These are phyloP conservation scores for Stellera chamaejasme DNA, from an alignment of 345 rosid genomes.

Conservation along the genomic window DNA sequence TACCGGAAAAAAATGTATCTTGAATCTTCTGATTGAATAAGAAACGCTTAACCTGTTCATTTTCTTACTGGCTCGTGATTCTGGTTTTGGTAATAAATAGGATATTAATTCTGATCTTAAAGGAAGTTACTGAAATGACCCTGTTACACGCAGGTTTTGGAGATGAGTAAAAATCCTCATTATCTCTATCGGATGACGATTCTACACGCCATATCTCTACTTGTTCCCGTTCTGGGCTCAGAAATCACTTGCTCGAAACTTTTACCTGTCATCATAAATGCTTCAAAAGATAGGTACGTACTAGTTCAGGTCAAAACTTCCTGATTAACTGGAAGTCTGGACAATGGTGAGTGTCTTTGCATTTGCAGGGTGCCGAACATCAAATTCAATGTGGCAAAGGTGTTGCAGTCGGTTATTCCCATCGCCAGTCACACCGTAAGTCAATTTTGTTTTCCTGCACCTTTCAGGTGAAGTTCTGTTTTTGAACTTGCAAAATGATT, in stretches of 20 bases:
- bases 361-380: constrained; percentile 85
- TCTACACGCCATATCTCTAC: constrained; percentile 63
- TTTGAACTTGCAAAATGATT: background rate
- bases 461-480: constrained; percentile 9
- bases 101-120: too few relatives aligned
- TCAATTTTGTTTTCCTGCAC: constrained; percentile 4
- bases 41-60: too few relatives aligned
- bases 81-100: too few relatives aligned
- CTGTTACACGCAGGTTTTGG: constrained; percentile 46
- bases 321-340: constrained; percentile 9
- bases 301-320: background rate
- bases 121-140: too few relatives aligned
- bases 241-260: constrained; percentile 83
- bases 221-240: constrained; percentile 85
- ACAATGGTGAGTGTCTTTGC: constrained; percentile 7
- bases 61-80: too few relatives aligned
- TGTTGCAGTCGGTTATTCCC: constrained; percentile 82
- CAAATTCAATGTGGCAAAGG: constrained; percentile 93
- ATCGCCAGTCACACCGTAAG: constrained; percentile 79
- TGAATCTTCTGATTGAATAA: too few relatives aligned
- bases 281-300: constrained; percentile 80
- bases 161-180: constrained; percentile 66
- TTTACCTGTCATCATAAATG: constrained; percentile 60
- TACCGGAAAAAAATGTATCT: too few relatives aligned
- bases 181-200: constrained; percentile 90